Base-by-base conservation (phyloP, 441 rosid species). In the Populus hybrid region DNA sequence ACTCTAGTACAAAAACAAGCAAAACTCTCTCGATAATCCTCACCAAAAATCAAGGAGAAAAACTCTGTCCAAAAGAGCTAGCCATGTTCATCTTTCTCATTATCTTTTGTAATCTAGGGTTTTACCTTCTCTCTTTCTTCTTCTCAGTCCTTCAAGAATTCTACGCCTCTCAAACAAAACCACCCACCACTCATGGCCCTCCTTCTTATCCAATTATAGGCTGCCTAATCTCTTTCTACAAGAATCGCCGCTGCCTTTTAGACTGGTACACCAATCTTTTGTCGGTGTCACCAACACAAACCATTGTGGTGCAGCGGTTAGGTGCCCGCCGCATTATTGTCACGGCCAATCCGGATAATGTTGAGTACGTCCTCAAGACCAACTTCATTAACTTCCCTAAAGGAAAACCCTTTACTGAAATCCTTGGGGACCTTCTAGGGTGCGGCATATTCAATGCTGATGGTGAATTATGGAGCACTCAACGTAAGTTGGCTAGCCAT, bases 351-450 rank as follows among this genome's bases (percentile, higher is more conserved):
- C 92, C 92, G 0, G 76, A 72, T 77, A 94, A 94, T 69, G 85
- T 93, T 0, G 95, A 94, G 73, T 76, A 94, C 80, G 78, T 92
- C n/a, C 96, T 94, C 78, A 89, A 78, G 74, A 78, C 88, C 71
- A 87, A 86, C 78, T 93, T 91, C 88, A 23, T 21, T 3, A 93
- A 93, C 81, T 94, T 85, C 85, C 95, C 97, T 0, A 94, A 94
- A 80, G 98, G 98, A 14, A 82, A 84, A 70, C 91, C 92, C 12
- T 94, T 93, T 74, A 90, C 94, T 0, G 94, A 86, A 23, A 85
- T 94, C 70, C 94, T 93, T 1, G 97, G 94, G 0, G 95, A 94
- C 74, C 86, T 94, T 29, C 95, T 93, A 18, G 97, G 97, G 3
- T 61, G 81, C 56, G 95, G 95, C n/a, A 90, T 91, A 14, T 92